These are phyloP conservation scores for Plasmodium adleri DNA, from an alignment of 169 alveolate species.

Conservation along the genomic window DNA sequence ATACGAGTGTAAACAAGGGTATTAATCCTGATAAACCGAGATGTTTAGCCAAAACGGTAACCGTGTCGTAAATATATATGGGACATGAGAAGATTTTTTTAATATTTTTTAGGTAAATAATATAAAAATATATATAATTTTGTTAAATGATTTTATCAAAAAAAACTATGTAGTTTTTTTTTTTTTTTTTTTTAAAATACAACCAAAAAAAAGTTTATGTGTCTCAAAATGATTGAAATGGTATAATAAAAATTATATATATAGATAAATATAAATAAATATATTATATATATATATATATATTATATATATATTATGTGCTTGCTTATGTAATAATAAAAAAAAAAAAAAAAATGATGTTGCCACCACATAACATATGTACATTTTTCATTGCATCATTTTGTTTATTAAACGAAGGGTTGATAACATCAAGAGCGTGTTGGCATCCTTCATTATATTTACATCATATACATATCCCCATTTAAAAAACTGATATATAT, in stretches of 20 bases:
- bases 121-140: background rate
- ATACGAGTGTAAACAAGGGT: conserved; percentile 82
- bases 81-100: background rate
- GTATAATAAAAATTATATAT: no score
- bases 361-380: background rate
- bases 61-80: conserved; percentile 66
- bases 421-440: conserved; percentile 37
- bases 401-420: conserved; percentile 21
- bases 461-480: conserved; percentile 76
- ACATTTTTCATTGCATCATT: background rate
- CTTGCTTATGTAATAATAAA: no score
- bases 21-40: conserved; percentile 91
- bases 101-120: background rate
- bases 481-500: conserved; percentile 48
- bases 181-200: no score
- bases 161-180: background rate
- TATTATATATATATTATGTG: no score
- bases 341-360: background rate
- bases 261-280: no score
- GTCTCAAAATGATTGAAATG: no score
- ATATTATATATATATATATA: no score
- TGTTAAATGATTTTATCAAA: background rate
- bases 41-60: conserved; percentile 90
- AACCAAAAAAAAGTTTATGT: no score
- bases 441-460: conserved; percentile 34